Conservation (phyloP, 139 green algal species). For the Volvox africanus region DNA sequence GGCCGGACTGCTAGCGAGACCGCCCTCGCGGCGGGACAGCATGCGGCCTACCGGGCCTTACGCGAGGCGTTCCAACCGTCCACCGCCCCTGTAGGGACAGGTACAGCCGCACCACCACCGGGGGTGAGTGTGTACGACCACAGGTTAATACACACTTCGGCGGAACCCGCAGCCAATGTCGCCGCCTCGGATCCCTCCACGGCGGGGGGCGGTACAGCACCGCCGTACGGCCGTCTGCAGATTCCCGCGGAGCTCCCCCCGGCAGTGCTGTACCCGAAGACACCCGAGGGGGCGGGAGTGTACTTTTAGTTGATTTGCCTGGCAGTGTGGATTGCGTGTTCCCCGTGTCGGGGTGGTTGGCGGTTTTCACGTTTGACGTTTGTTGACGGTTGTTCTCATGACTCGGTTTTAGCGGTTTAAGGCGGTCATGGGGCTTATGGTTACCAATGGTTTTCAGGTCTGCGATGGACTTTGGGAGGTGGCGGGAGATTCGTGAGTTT, state of each 20-base stretch:
- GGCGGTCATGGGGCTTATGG: neutral
- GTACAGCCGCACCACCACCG: no score
- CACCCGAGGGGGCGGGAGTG: slow-evolving; percentile 1
- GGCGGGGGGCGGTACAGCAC: no score
- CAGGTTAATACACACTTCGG: neutral
- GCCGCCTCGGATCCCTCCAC: no score
- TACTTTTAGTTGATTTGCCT: neutral
- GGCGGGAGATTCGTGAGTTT: no score
- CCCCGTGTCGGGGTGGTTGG: neutral
- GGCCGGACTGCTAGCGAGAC: slow-evolving; percentile 26
- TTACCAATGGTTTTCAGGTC: no score
- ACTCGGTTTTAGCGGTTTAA: neutral
- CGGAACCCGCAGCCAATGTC: neutral
- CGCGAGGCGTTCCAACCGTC: neutral
- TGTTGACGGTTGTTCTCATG: neutral
- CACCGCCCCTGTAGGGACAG: neutral
- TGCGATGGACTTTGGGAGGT: no score
- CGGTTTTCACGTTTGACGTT: neutral
- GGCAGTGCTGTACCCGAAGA: slow-evolving; percentile 14
- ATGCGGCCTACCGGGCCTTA: neutral
- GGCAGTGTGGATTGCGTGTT: neutral
- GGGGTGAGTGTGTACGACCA: neutral
- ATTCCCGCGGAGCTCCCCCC: neutral
- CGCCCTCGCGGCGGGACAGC: slow-evolving; percentile 31
- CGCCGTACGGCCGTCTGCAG: neutral